Base-by-base conservation (phyloP, 2,329 filamentous ascomycete species). In the Neofusicoccum ribis region DNA sequence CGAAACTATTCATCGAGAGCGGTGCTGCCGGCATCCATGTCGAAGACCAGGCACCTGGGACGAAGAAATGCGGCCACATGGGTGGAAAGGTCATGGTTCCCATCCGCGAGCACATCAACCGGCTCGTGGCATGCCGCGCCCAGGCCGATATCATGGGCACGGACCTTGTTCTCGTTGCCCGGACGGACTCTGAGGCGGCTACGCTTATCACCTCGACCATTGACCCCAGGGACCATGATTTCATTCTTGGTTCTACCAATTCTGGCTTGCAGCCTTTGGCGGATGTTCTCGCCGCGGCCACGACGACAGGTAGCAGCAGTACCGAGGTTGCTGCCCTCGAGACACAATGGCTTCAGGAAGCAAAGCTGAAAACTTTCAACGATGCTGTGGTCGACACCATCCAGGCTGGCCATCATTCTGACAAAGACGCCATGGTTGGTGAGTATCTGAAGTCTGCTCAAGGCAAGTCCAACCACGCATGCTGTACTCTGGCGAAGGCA, bases 191-290 rank as follows among this genome's bases (percentile, higher is more conserved):
- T 72, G 93, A 97, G 82, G 93, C 93, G 59, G 93, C 93, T 43
- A 97, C 92, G 6, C 88, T 97, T 71, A 93, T 97, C 82, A 93
- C 91, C 68, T 92, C 90, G 51, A 94, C 91, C 72, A 96, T 97
- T 75, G 93, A 97, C 81, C 88, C 89, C 67, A 89, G 93, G 72
- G 93, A 97, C 81, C 93, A 97, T 78, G 84, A 87, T 70, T 97
- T 95, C 86, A 91, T 97, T 78, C 82, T 95, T 34, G 93, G 93
- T 70, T 96, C 66, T 90, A 89, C 79, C 92, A 96, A 15, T 12
- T 4, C 17, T 17, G 50, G 23, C 1, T 3, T 54, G 34, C 15
- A 27, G 11, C 43, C 43, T 5, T 8, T 46, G 14, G 43, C 14
- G 8, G 43, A 46, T 8, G 43, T 46, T 14, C 43, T 46, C n/a